Base-by-base conservation (phyloP, 2,329 filamentous ascomycete species). In the Aspergillus amoenus region DNA sequence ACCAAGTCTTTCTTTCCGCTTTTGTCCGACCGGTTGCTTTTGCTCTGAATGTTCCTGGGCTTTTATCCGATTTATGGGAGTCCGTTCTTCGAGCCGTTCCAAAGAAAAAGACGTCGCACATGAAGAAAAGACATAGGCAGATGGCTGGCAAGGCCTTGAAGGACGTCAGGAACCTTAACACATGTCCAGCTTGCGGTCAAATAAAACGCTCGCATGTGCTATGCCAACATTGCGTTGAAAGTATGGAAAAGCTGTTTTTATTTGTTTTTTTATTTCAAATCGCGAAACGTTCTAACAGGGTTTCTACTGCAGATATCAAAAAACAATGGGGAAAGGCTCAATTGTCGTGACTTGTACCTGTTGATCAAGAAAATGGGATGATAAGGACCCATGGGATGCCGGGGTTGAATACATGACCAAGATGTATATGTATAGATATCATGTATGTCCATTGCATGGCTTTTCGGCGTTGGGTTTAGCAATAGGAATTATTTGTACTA, bases 21-120 rank as follows among this genome's bases (percentile, higher is more conserved):
- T 78, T 88, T 59, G 78, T 85, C 6, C 74, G 88, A 40, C 85
- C 89, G 22, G 79, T 83, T 12, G 76, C 79, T 40, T 79, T 90
- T 63, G 81, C 77, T 22, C 73, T 86, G 64, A 84, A 79, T 49
- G 79, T 93, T 51, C 87, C 89, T 5, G 83, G 83, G 5, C 71
- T 92, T n/a, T 77, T 96, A 21, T 87, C 85, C 55, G 90, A 89
- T 61, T 87, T 99, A 68, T 97, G 93, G 93, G 93, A 97, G 66
- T 92, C 90, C 5, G 84, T 99, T 45, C 82, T 99, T 65, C 88
- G 88, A 64, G 94, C 94, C 1, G 94, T 97, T 15, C 94, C 94
- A 5, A 99, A 99, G 84, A 97, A 96, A 81, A 99, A 97, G 84
- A 95, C 92, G 34, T 97, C 93, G 42, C 91, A 99, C 76, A 91